These are phyloP conservation scores for Starmerella bacillaris DNA, from an alignment of 805 yeast species.

Conservation along the genomic window DNA sequence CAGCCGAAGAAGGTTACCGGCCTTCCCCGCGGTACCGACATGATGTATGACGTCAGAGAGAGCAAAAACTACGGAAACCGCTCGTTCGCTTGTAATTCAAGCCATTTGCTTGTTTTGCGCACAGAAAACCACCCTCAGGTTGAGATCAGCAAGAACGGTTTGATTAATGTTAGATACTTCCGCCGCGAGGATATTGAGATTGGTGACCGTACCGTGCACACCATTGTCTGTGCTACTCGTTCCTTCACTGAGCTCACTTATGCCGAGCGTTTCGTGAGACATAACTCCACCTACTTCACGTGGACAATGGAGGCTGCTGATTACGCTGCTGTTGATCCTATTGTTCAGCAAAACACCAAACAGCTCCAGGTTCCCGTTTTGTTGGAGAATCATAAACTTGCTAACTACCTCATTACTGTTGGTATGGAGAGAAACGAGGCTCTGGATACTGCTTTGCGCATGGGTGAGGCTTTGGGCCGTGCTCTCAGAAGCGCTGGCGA, in stretches of 20 bases:
- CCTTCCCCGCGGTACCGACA: slow-evolving; percentile 29
- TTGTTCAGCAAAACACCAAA: slow-evolving; percentile 22
- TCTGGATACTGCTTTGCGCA: slow-evolving; percentile 28
- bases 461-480: slow-evolving; percentile 21
- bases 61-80: slow-evolving; percentile 9
- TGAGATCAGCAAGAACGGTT: neutral
- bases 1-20: slow-evolving; percentile 25
- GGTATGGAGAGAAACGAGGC: slow-evolving; percentile 14
- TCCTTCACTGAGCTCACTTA: slow-evolving; percentile 5
- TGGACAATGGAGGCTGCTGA: slow-evolving; percentile 30
- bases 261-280: slow-evolving; percentile 18
- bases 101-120: slow-evolving; percentile 26
- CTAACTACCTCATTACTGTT: slow-evolving; percentile 18
- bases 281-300: slow-evolving; percentile 19
- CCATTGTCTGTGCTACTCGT: too few species aligned
- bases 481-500: too few species aligned
- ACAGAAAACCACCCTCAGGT: slow-evolving; percentile 20
- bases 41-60: slow-evolving; percentile 27
- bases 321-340: slow-evolving; percentile 18
- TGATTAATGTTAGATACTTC: too few species aligned
- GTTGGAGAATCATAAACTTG: slow-evolving; percentile 23
- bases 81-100: slow-evolving; percentile 24
- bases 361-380: slow-evolving; percentile 26
- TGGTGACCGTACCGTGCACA: too few species aligned
- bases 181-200: too few species aligned